Evolutionary conservation across 2,329 filamentous ascomycete genomes (phyloP), one percentile per base, ranked within the genome.

Genomic region (Sporothrix protearum): DNA sequence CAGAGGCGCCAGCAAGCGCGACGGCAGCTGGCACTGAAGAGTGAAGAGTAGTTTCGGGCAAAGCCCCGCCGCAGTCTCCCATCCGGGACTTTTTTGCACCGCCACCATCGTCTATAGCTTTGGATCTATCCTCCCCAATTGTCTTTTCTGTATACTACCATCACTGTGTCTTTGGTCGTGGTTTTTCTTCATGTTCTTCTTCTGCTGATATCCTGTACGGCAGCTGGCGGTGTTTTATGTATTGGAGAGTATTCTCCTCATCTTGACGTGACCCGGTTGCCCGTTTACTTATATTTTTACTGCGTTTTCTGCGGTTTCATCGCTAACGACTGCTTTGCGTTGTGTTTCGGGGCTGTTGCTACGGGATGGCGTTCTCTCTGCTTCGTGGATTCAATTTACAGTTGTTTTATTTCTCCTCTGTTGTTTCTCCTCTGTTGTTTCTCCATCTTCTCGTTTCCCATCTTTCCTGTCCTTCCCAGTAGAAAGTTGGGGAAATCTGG

Each of bases 81-180:
- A 16, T 47, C 16, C 19, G 19, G 4, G 42, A 47, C 5, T 42
- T n/a, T 42, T n/a, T 7, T n/a, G 10, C n/a, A n/a, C 39, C 39
- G 10, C 36, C 36, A 45, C 10, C 45, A 42, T n/a, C 16, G 22
- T 64, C 16, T 64, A 28, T 28, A 42, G 28, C 12, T 64, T 22
- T 10, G 22, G 22, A 64, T 64, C 10, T 64, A 64, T 45, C 28
- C n/a, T 61, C 4, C 45, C 45, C 67, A 42, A 45, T 30, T 64
- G 16, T 49, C 30, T 57, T 33, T 33, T 71, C 49, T 69, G 61
- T 72, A 33, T 55, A 64, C 59, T 64, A 64, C 33, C 59, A 64
- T 39, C 33, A 63, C 49, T 73, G 39, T 49, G 47, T 22, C 64
- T 59, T 59, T 25, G n/a, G 51, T 47, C 39, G 33, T 55, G 14